These are phyloP conservation scores for Pichia inconspicua DNA, from an alignment of 1,139 yeast species.

Conservation along the genomic window DNA sequence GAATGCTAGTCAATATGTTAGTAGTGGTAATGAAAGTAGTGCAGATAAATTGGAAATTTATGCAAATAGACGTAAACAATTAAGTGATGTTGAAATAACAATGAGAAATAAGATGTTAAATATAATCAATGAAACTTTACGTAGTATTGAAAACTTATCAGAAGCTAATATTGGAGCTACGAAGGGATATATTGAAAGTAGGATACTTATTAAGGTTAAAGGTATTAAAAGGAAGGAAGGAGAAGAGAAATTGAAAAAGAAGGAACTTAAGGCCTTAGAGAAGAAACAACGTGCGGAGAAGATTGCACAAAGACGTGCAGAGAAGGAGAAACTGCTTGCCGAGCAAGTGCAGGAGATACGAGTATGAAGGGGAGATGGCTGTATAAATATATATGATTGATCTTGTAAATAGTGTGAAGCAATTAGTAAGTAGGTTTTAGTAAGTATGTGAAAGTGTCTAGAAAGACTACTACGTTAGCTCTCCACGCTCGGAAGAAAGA, in stretches of 20 bases:
- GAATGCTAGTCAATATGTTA: conserved; percentile 6
- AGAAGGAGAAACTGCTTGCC: conserved; percentile 12
- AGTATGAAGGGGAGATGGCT: not conserved
- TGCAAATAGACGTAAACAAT: conserved; percentile 3
- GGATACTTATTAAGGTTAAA: conserved; percentile 17
- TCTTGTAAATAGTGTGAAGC: too few relatives aligned
- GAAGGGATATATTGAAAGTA: conserved; percentile 18
- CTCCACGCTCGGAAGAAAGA: not conserved
- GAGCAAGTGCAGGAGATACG: conserved; percentile 8
- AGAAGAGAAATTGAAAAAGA: conserved; percentile 17
- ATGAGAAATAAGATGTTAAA: conserved; percentile 17
- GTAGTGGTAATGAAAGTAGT: not conserved
- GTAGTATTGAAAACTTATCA: conserved; percentile 5
- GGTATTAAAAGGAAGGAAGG: conserved; percentile 6
- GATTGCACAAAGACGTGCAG: conserved; percentile 11
- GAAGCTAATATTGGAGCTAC: conserved; percentile 3
- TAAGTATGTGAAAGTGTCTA: too few relatives aligned
- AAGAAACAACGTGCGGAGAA: conserved; percentile 21
- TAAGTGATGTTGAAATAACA: conserved; percentile 21
- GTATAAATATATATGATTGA: too few relatives aligned
- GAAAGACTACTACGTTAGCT: too few relatives aligned
- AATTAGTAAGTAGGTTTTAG: too few relatives aligned
- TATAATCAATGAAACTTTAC: conserved; percentile 11
- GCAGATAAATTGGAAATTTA: conserved; percentile 5
- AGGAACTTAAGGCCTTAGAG: conserved; percentile 19